Evolutionary conservation across 495 filamentous ascomycete species (phyloP), one percentile per base, ranked within the genome.

Genomic region (Acidiella bohemica): DNA sequence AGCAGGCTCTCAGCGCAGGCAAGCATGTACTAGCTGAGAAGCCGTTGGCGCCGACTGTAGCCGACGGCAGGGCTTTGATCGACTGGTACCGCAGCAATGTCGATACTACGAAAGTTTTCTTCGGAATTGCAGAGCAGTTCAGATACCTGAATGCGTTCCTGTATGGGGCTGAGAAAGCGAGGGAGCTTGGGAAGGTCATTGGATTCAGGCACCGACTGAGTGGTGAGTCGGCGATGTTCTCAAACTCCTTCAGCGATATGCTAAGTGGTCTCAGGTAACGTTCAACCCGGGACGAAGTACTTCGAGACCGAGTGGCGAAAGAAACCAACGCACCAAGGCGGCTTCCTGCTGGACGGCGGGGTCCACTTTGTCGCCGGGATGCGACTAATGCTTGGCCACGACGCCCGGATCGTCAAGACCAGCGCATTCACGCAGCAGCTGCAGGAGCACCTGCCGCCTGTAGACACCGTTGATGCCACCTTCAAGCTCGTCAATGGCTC

Each of bases 21-120:
- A 90, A 90, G 48, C 81, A 85, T 58, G 83, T 88, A 5, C 59
- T 88, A 0, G 76, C 66, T n/a, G 84, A 92, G 59, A 92, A 90
- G 56, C 83, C 84, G 13, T 72, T 88, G 27, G 81, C 81, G 0
- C 68, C 70, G 49, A 73, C 84, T 53, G 49, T 84, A 14, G 61
- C 65, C 2, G 63, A 71, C 0, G 83, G 78, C 7, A 62, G 65
- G 26, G 65, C 74, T 21, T 66, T 90, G 22, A 55, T 84, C 27
- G 36, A 64, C 6, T 81, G 72, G 66, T 82, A 79, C 49, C 56
- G 67, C 35, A 49, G 59, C 26, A 63, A 67, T 10, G 66, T 69
- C 23, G 59, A 67, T 36, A 47, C 54, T 12, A 55, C 43, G 20
- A 68, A 68, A 39, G 62, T 67, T 0, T 59, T 66, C 37, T 79